These are phyloP conservation scores for Kuraishia capsulata DNA, from an alignment of 805 yeast genomes.

Conservation along the genomic window DNA sequence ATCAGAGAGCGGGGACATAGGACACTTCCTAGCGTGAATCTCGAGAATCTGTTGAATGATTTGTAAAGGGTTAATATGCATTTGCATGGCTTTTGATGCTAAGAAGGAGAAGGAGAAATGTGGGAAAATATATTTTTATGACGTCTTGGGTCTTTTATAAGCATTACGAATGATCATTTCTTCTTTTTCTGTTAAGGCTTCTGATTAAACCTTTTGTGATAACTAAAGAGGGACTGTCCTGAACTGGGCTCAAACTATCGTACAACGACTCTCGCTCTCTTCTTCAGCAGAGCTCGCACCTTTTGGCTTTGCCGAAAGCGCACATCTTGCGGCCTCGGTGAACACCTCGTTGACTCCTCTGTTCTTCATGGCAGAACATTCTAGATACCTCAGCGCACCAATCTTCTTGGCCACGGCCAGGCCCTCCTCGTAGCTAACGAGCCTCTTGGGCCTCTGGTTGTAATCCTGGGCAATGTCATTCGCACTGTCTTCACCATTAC, in stretches of 20 bases:
- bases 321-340: conserved; percentile 97
- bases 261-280: conserved; percentile 18
- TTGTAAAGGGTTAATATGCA: neutral
- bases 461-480: conserved; percentile 20
- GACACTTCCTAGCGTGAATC: conserved; percentile 37
- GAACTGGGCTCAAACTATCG: conserved; percentile 4
- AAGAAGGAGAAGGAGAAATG: no score
- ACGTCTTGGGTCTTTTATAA: no score
- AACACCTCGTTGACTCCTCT: conserved; percentile 99
- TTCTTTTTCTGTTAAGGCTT: no score
- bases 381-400: conserved; percentile 90
- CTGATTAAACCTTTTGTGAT: no score
- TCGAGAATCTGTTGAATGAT: conserved; percentile 20
- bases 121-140: no score
- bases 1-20: conserved; percentile 6
- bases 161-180: no score
- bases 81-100: no score
- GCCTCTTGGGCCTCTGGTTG: conserved; percentile 19
- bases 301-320: conserved; percentile 80
- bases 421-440: conserved; percentile 90
- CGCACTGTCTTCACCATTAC: conserved; percentile 48
- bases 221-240: no score
- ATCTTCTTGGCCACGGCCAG: conserved; percentile 84
- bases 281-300: conserved; percentile 53
- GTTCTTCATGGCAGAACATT: conserved; percentile 93